phyloP scores from a whole-genome alignment of 2,329 filamentous ascomycete species.

The Raffaelea albimanens region DNA sequence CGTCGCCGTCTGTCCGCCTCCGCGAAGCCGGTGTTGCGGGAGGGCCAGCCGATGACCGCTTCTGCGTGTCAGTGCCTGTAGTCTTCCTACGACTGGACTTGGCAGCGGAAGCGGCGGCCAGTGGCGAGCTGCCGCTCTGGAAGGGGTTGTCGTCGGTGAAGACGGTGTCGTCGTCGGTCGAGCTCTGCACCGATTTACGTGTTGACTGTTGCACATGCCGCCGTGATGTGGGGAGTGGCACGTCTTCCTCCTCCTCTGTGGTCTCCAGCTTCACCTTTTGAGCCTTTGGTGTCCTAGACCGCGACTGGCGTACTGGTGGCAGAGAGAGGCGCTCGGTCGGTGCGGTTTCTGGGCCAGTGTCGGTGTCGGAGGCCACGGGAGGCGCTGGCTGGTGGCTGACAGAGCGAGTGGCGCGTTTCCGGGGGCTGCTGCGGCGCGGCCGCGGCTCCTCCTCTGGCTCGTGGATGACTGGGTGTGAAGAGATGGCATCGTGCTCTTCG shows the following conservation, averaged over 20 bases:
- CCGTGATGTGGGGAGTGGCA: slow-evolving; percentile 36
- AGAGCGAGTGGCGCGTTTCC: slow-evolving; percentile 45
- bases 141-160: slow-evolving; percentile 92
- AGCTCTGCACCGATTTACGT: slow-evolving; percentile 37
- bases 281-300: slow-evolving; percentile 43
- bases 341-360: slow-evolving; percentile 36
- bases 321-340: slow-evolving; percentile 42
- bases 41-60: slow-evolving; percentile 1
- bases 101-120: slow-evolving; percentile 21
- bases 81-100: not conserved
- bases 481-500: slow-evolving; percentile 27
- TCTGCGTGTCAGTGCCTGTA: slow-evolving; percentile 2
- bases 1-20: slow-evolving; percentile 29
- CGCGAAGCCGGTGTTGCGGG: slow-evolving; percentile 20
- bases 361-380: slow-evolving; percentile 36
- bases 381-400: slow-evolving; percentile 38
- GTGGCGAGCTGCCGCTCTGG: slow-evolving; percentile 71
- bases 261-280: slow-evolving; percentile 48
- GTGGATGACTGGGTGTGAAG: not conserved
- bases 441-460: slow-evolving; percentile 6
- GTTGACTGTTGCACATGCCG: slow-evolving; percentile 26
- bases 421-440: slow-evolving; percentile 34
- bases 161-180: slow-evolving; percentile 22
- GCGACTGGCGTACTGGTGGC: slow-evolving; percentile 37
- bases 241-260: slow-evolving; percentile 34